These are phyloP conservation scores for Pleurotus eryngii DNA, from an alignment of 768 basidiomycete genomes.

Conservation along the genomic window DNA sequence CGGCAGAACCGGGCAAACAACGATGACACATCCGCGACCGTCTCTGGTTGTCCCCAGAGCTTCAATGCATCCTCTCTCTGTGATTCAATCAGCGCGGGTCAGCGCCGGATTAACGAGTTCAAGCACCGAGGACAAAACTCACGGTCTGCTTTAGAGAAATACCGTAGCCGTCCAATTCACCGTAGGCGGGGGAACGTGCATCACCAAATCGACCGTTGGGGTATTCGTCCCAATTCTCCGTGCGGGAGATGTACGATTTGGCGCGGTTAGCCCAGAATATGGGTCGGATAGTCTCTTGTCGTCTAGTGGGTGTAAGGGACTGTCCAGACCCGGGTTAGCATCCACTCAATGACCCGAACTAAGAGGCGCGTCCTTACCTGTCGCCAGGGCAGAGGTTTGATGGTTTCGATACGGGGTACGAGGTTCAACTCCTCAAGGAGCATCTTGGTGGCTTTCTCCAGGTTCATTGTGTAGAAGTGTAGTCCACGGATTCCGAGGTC, in stretches of 20 bases:
- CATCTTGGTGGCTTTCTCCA: constrained; percentile 95
- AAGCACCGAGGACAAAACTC: constrained; percentile 19
- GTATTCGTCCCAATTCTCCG: constrained; percentile 99
- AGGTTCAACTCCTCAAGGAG: constrained; percentile 88
- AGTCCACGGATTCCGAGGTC: constrained; percentile 83
- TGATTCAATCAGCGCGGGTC: not conserved
- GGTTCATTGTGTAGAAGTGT: constrained; percentile 97
- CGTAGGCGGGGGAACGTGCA: constrained; percentile 95
- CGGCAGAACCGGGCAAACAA: constrained; percentile 87
- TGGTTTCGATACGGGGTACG: constrained; percentile 82
- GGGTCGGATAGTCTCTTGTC: constrained; percentile 90
- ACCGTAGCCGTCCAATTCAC: constrained; percentile 96
- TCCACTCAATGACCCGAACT: constrained; percentile 12
- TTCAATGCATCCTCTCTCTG: constrained; percentile 85
- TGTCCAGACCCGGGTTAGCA: constrained; percentile 24
- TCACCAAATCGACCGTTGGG: constrained; percentile 99
- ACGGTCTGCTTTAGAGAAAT: constrained; percentile 90
- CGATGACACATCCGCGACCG: constrained; percentile 56
- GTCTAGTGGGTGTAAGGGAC: constrained; percentile 90
- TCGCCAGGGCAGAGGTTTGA: constrained; percentile 97
- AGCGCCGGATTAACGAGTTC: constrained; percentile 8
- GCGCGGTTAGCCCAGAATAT: constrained; percentile 99
- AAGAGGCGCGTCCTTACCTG: constrained; percentile 49
- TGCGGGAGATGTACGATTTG: constrained; percentile 92
- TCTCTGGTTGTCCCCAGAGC: constrained; percentile 83